phyloP scores from a whole-genome alignment of 2,329 filamentous ascomycete genomes.

The Cyclaneusma minus region DNA sequence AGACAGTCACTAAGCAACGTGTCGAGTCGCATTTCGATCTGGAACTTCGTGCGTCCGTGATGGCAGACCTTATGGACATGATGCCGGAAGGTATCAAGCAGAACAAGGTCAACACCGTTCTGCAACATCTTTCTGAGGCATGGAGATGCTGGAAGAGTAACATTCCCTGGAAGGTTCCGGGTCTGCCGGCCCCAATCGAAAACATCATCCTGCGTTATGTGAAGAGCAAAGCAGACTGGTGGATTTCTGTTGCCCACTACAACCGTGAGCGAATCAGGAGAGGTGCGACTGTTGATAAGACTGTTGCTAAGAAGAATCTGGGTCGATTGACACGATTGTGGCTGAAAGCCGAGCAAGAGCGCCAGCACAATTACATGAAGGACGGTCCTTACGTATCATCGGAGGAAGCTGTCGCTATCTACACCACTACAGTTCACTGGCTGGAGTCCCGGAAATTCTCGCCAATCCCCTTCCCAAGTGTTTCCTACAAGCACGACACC shows the following conservation, averaged over 20 bases:
- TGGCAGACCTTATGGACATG: slow-evolving; percentile 99
- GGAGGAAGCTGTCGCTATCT: slow-evolving; percentile 95
- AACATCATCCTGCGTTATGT: slow-evolving; percentile 98
- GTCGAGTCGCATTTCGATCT: slow-evolving; percentile 98
- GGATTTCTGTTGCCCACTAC: slow-evolving; percentile 98
- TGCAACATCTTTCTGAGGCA: slow-evolving; percentile 93
- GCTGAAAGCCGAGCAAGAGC: slow-evolving; percentile 96
- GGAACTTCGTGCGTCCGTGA: slow-evolving; percentile 91
- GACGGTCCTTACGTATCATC: slow-evolving; percentile 97
- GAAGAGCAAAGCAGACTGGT: slow-evolving; percentile 99
- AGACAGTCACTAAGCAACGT: slow-evolving; percentile 97
- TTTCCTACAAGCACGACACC: slow-evolving; percentile 98
- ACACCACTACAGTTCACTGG: slow-evolving; percentile 98
- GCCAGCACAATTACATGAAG: slow-evolving; percentile 99
- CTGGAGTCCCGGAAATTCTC: slow-evolving; percentile 96
- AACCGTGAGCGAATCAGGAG: slow-evolving; percentile 93
- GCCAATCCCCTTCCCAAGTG: slow-evolving; percentile 94
- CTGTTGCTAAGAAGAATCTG: slow-evolving; percentile 97
- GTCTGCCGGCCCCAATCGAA: slow-evolving; percentile 89
- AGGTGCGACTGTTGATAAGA: slow-evolving; percentile 96
- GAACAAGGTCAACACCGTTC: slow-evolving; percentile 95
- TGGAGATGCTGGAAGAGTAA: slow-evolving; percentile 99
- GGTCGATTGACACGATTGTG: slow-evolving; percentile 87
- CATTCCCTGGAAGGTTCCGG: slow-evolving; percentile 98
- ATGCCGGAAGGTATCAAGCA: slow-evolving; percentile 99